Evolutionary conservation across 1,284 basidiomycete genomes (phyloP), one percentile per base, ranked within the genome.

Genomic region (Erythrobasidium hasegawianum): DNA sequence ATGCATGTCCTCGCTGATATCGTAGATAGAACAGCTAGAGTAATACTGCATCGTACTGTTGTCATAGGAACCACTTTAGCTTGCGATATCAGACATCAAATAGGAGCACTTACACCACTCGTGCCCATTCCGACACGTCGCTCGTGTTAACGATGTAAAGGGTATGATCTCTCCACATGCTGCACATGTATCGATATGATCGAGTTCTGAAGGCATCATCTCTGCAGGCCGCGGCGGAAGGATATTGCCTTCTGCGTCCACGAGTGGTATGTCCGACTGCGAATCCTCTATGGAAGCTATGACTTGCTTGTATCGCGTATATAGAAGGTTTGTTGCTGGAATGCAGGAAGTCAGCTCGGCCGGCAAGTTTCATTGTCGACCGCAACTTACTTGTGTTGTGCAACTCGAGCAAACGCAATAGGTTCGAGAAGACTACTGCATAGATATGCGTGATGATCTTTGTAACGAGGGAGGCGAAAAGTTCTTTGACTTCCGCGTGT

Each of bases 121-220:
- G 43, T 65, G 62, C 8, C 62, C 62, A 43, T 58, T 65, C n/a
- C 56, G 55, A 45, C 62, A 65, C 16, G 45, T 58, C 11, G 55
- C 62, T 29, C 45, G 47, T 4, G 41, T 47, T 11, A 65, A 41
- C 14, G 38, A 20, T 20, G 16, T 14, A n/a, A 65, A 65, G 14
- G 47, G 29, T 11, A 65, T 57, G 1, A 38, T 27, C 26, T 65
- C 55, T 7, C 18, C n/a, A 56, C 62, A 65, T 8, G 62, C 62
- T 2, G 62, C 62, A 33, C 62, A 65, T 14, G 24, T 49, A 43
- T 65, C 62, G 16, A 45, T 38, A 9, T 52, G 27, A 26, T 58
- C 62, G 8, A 65, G 29, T 9, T 39, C 56, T 27, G 41, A 40
- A 13, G 55, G 5, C 11, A 65, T 52, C 18, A 53, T 40, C 22